A percentile compares a stretch with the other conserved stretches of the same genome.
phyloP scores from a whole-genome alignment of 2,329 filamentous ascomycete species.

The Alternaria postmessia region DNA sequence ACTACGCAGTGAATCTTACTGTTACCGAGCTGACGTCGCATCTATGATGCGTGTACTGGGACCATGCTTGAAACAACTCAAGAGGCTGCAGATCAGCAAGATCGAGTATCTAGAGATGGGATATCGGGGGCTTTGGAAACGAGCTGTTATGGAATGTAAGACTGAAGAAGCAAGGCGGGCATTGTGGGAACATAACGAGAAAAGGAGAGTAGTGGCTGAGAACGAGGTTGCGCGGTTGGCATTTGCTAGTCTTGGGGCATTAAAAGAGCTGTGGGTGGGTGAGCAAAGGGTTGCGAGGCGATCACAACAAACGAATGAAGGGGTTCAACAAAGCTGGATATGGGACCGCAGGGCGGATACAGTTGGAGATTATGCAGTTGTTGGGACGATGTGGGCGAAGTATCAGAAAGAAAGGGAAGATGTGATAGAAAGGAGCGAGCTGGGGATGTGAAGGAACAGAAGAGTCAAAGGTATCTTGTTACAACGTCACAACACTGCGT shows the following conservation, averaged over 20 bases:
- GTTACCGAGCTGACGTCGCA: conserved; percentile 22
- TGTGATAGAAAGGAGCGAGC: conserved; percentile 19
- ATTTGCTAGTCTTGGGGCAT: conserved; percentile 13
- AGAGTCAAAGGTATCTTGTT: neutral
- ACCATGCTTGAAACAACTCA: conserved; percentile 11
- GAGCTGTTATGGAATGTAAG: conserved; percentile 19
- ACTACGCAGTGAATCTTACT: conserved; percentile 26
- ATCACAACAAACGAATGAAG: neutral
- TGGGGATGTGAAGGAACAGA: conserved; percentile 6
- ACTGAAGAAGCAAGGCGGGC: conserved; percentile 12
- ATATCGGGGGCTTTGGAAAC: conserved; percentile 25
- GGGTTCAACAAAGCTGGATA: conserved; percentile 15
- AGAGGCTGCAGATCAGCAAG: conserved; percentile 18
- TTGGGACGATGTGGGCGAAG: conserved; percentile 14
- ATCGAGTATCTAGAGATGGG: conserved; percentile 26
- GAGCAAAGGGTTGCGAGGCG: conserved; percentile 26
- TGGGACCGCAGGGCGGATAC: conserved; percentile 25
- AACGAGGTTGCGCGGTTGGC: conserved; percentile 24
- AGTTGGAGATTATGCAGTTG: neutral
- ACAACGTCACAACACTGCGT: neutral
- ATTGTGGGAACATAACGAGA: conserved; percentile 25
- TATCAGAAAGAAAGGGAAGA: conserved; percentile 21
- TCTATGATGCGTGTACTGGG: conserved; percentile 17
- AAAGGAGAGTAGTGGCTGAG: conserved; percentile 20
- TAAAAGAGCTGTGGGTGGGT: conserved; percentile 27